These are phyloP conservation scores for Paracoccidioides brasiliensis DNA, from an alignment of 2,329 filamentous ascomycete species.

Conservation along the genomic window DNA sequence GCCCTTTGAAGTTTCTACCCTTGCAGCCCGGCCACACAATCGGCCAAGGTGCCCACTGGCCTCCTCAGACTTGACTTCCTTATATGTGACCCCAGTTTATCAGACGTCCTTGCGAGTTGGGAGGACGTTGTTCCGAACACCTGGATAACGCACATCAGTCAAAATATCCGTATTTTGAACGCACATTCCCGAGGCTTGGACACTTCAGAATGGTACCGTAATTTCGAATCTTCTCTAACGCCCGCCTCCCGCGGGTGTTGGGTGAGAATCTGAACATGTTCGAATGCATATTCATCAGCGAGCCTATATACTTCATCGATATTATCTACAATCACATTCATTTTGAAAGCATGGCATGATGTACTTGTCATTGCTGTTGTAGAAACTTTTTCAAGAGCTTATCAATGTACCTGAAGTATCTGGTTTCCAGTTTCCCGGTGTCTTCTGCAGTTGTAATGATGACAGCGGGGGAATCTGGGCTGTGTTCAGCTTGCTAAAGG, in stretches of 20 bases:
- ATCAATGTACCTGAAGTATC: conserved; percentile 26
- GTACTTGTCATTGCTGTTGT: conserved; percentile 33
- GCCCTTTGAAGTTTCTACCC: conserved; percentile 42
- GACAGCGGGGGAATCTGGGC: conserved; percentile 39
- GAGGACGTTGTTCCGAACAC: conserved; percentile 42
- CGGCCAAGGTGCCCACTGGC: conserved; percentile 37
- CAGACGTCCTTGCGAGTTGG: conserved; percentile 37
- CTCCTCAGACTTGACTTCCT: conserved; percentile 33
- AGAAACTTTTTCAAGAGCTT: conserved; percentile 29
- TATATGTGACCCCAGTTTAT: conserved; percentile 43
- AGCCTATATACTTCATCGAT: conserved; percentile 33
- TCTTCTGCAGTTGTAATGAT: conserved; percentile 36
- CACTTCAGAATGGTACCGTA: conserved; percentile 39
- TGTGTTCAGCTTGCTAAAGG: conserved; percentile 40
- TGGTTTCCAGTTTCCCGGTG: conserved; percentile 28
- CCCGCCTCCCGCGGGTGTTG: conserved; percentile 34
- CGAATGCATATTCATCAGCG: conserved; percentile 37
- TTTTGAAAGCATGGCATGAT: conserved; percentile 36
- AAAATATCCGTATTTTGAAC: background rate
- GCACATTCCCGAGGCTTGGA: too few species aligned
- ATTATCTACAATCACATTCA: conserved; percentile 32
- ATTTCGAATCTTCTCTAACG: conserved; percentile 39
- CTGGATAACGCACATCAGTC: conserved; percentile 14
- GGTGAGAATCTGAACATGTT: conserved; percentile 42
- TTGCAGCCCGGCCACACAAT: conserved; percentile 37